phyloP scores from a whole-genome alignment of 163 green algal species.

The Scenedesmus sp. region DNA sequence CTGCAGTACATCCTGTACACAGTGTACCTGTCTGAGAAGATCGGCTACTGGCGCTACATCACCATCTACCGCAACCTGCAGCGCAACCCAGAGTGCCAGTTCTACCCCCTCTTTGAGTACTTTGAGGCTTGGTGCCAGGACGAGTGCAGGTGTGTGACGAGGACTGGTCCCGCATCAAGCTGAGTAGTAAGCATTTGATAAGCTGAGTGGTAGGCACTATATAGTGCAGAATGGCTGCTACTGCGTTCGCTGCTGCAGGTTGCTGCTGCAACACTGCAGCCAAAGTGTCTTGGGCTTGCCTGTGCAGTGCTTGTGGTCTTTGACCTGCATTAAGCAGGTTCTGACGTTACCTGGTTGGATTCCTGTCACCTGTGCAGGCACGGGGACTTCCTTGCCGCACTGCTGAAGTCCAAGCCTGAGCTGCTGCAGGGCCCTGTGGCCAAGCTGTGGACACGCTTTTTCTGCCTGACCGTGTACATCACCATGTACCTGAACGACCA shows the following conservation, averaged over 20 bases:
- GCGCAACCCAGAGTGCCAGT: constrained; percentile 95
- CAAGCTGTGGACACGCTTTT: constrained; percentile 97
- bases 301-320: not conserved
- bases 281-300: not conserved
- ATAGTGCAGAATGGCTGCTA: not conserved
- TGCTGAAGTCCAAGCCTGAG: constrained; percentile 94
- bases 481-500: constrained; percentile 99
- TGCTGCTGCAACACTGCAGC: not conserved
- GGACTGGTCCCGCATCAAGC: too few species aligned
- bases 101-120: constrained; percentile 99
- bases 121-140: constrained; percentile 99
- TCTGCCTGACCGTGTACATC: constrained; percentile 98
- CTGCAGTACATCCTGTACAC: constrained; percentile 95
- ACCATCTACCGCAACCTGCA: constrained; percentile 98
- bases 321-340: too few species aligned
- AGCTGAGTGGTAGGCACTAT: not conserved
- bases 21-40: constrained; percentile 99
- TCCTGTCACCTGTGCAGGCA: too few species aligned
- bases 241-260: not conserved
- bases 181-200: too few species aligned
- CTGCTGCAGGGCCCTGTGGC: constrained; percentile 93
- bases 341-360: too few species aligned
- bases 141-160: constrained; percentile 87
- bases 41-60: constrained; percentile 99
- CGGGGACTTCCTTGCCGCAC: constrained; percentile 87